Conservation (phyloP, 306 rosid species). For the Astragalus membranaceus region DNA sequence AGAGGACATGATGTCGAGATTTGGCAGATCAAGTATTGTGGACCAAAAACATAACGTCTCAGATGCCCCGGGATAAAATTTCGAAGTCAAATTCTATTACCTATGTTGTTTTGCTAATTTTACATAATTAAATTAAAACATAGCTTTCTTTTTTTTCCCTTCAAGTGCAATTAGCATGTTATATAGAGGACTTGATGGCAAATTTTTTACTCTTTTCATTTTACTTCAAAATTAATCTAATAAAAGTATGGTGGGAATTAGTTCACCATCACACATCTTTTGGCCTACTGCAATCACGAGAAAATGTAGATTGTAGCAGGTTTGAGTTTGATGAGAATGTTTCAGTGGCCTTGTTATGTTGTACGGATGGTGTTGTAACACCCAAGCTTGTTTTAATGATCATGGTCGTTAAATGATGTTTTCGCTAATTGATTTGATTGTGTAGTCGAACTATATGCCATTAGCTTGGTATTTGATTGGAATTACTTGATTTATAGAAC, state of each 20-base stretch:
- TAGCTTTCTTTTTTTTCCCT: neutral
- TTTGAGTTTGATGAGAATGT: neutral
- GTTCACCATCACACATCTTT: neutral
- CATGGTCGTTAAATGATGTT: no score
- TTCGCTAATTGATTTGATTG: no score
- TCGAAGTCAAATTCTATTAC: neutral
- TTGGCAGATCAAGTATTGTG: constrained; percentile 60
- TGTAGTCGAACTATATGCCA: no score
- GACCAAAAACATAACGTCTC: constrained; percentile 26
- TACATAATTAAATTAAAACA: neutral
- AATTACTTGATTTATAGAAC: no score
- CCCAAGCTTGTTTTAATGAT: no score
- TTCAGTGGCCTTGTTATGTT: neutral
- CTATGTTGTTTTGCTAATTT: neutral
- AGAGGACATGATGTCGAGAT: constrained; percentile 75
- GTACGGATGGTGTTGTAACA: neutral
- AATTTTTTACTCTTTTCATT: neutral
- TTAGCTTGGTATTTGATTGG: no score
- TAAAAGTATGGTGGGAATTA: neutral
- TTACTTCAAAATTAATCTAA: neutral
- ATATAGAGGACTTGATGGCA: neutral
- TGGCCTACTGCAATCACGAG: neutral
- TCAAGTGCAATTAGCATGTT: neutral
- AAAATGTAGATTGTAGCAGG: neutral
- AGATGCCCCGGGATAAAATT: constrained; percentile 2